These are phyloP conservation scores for Termitomyces sp. DNA, from an alignment of 768 basidiomycete species.

Conservation along the genomic window DNA sequence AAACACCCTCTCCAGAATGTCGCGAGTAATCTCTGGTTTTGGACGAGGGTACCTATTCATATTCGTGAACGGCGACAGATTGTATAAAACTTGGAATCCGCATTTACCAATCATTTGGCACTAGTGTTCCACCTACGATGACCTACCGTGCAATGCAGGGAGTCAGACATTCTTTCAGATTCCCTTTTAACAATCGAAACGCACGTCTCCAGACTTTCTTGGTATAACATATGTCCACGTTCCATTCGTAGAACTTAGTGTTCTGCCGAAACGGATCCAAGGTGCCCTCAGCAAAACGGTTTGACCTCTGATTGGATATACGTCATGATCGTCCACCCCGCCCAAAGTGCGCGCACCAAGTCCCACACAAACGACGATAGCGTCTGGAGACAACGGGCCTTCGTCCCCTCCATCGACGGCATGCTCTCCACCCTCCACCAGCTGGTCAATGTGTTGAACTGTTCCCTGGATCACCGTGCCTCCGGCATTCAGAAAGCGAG, in stretches of 20 bases:
- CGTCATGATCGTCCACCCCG: slow-evolving; percentile 66
- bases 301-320: slow-evolving; percentile 78
- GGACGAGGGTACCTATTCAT: slow-evolving; percentile 48
- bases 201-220: slow-evolving; percentile 44
- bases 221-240: slow-evolving; percentile 58
- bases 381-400: slow-evolving; percentile 30
- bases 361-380: slow-evolving; percentile 62
- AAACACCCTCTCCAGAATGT: slow-evolving; percentile 47
- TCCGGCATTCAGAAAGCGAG: slow-evolving; percentile 50
- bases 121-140: slow-evolving; percentile 58
- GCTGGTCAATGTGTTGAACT: slow-evolving; percentile 60
- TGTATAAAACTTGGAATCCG: background rate
- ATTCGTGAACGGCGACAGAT: background rate
- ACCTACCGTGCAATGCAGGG: slow-evolving; percentile 17
- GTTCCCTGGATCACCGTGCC: slow-evolving; percentile 46
- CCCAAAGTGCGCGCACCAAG: slow-evolving; percentile 65
- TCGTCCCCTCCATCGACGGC: slow-evolving; percentile 19
- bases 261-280: slow-evolving; percentile 45
- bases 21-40: slow-evolving; percentile 49
- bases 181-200: background rate
- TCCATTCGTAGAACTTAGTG: slow-evolving; percentile 33
- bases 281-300: slow-evolving; percentile 66
- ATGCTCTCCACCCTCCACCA: slow-evolving; percentile 45
- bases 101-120: slow-evolving; percentile 52
- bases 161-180: background rate